phyloP scores from a whole-genome alignment of 768 basidiomycete species.

The Tephrocybe rancida region DNA sequence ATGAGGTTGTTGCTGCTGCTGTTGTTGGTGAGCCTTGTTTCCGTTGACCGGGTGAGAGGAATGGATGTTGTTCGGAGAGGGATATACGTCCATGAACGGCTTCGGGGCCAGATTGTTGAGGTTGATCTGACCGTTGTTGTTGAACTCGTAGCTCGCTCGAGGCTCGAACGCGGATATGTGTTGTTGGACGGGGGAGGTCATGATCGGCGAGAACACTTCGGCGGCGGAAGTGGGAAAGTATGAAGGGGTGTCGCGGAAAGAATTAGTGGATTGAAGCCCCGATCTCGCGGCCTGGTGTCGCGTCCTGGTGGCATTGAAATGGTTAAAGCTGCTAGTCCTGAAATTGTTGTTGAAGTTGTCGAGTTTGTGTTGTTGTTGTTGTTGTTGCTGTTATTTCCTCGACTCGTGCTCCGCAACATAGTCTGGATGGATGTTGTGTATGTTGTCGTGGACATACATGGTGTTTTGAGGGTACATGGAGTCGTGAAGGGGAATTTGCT shows the following conservation, averaged over 20 bases:
- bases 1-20: constrained; percentile 32
- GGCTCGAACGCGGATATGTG: constrained; percentile 39
- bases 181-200: constrained; percentile 42
- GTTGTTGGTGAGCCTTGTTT: constrained; percentile 22
- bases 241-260: constrained; percentile 35
- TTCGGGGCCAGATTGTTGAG: constrained; percentile 29
- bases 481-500: constrained; percentile 35
- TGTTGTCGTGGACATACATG: constrained; percentile 34
- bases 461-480: constrained; percentile 36
- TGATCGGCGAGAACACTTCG: constrained; percentile 37
- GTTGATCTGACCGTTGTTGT: constrained; percentile 25
- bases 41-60: constrained; percentile 21
- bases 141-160: constrained; percentile 37
- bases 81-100: constrained; percentile 30
- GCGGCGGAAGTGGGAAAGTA: constrained; percentile 31
- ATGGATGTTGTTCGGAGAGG: constrained; percentile 20
- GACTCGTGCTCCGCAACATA: constrained; percentile 39
- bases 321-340: constrained; percentile 31
- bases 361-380: constrained; percentile 27
- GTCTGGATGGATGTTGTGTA: constrained; percentile 39
- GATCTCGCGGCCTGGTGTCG: constrained; percentile 40
- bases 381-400: constrained; percentile 34
- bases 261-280: constrained; percentile 32
- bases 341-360: constrained; percentile 35
- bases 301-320: constrained; percentile 41